These are phyloP conservation scores for Conringia planisiliqua DNA, from an alignment of 345 rosid genomes.

Conservation along the genomic window DNA sequence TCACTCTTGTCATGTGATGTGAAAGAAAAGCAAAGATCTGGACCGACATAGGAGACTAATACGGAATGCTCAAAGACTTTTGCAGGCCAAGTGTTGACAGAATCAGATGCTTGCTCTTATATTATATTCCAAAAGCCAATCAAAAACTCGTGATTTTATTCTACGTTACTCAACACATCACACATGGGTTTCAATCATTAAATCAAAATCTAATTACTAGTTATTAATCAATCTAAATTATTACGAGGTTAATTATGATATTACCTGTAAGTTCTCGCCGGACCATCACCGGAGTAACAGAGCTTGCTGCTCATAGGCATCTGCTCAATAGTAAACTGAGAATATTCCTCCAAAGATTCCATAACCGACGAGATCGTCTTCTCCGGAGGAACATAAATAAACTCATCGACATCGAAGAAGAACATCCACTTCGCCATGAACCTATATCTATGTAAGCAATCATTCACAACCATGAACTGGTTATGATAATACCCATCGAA, in stretches of 20 bases:
- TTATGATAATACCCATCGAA: slow-evolving; percentile 95
- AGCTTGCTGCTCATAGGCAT: slow-evolving; percentile 76
- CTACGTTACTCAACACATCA: slow-evolving; percentile 15
- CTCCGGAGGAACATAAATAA: slow-evolving; percentile 52
- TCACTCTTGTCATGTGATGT: slow-evolving; percentile 12
- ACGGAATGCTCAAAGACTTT: slow-evolving; percentile 22
- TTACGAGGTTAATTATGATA: neutral
- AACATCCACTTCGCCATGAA: slow-evolving; percentile 82
- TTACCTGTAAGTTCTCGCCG: slow-evolving; percentile 66
- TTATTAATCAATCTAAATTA: neutral
- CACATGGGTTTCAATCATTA: slow-evolving; percentile 30
- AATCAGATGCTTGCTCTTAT: slow-evolving; percentile 18
- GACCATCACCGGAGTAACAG: slow-evolving; percentile 59
- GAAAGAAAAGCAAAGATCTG: slow-evolving; percentile 16
- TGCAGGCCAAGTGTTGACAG: slow-evolving; percentile 22
- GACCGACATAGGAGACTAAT: slow-evolving; percentile 26
- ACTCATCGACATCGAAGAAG: slow-evolving; percentile 93
- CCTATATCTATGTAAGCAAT: slow-evolving; percentile 79
- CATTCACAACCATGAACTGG: slow-evolving; percentile 90
- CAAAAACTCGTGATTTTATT: slow-evolving; percentile 14
- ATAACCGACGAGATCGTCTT: slow-evolving; percentile 52
- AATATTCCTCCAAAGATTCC: slow-evolving; percentile 55
- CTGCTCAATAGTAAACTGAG: slow-evolving; percentile 80
- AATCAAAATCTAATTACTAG: no score
- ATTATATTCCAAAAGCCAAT: neutral